Evolutionary conservation across 208 protist species (phyloP), one percentile per base, ranked within the genome.

Genomic region (Leishmania martiniquensis): DNA sequence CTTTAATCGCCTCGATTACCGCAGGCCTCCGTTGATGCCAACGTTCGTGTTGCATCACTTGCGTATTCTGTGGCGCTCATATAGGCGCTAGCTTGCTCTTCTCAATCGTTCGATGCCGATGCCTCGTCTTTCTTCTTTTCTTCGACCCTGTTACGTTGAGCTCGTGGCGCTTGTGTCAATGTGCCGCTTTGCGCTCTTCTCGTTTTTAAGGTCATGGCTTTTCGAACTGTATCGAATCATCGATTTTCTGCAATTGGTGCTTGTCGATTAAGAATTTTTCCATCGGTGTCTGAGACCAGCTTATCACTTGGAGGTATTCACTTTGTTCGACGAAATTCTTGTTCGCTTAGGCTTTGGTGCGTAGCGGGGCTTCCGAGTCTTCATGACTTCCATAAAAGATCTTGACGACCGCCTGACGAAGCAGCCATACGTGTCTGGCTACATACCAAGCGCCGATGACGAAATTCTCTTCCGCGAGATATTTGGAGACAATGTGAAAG

Each of bases 321-420:
- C 39, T 51, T 37, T 37, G 37, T 42, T 5, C 37, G 5, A 59
- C 9, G 7, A 44, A 9, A 75, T 75, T n/a, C 1, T 12, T 44
- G 34, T 60, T 62, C 15, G 1, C 0, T 62, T 10, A 15, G 45
- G 37, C 44, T 13, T 74, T 66, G 15, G 20, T 65, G 37, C 20
- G 4, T 75, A 3, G 22, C 44, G 2, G n/a, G 4, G 5, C 49
- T 45, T 62, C 17, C 22, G 25, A 32, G 37, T 74, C 49, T 45
- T 39, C 17, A 85, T 85, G 75, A 62, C 76, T 0, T 71, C 86
- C 42, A 81, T 94, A 66, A 85, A 85, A 52, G 86, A 94, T 17
- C 81, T 93, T 39, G 93, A 93, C 76, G 87, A 90, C 39, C 73
- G 79, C 3, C 83, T 95, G 29, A 91, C 77, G 22, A 89, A 88